Evolutionary conservation across 441 rosid genomes (phyloP), one percentile per base, ranked within the genome.

Genomic region (Biscutella laevigata): DNA sequence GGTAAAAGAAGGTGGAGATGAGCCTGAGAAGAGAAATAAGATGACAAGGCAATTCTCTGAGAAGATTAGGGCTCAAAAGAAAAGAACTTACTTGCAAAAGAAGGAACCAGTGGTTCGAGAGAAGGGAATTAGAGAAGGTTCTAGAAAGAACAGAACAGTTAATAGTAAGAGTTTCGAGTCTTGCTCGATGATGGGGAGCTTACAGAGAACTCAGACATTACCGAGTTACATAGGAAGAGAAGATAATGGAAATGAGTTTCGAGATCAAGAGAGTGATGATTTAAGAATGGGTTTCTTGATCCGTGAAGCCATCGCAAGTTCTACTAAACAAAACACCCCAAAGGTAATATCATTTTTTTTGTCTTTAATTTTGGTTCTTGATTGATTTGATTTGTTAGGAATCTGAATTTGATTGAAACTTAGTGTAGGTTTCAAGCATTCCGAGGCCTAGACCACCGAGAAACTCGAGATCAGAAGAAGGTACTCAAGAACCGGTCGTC

Each of bases 131-230:
- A 61, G 20, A 16, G 53, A 46, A 16, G n/a, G 29, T 25, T 17
- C 37, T 15, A 47, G 28, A 14, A 56, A 39, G 32, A 64, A 35
- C 57, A 70, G 40, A 52, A n/a, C 45, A 37, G 12, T 6, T 1
- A 6, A 48, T 57, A 45, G 36, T 14, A 33, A 48, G 11, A 32
- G 61, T 43, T 27, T 32, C 5, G 34, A 47, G 12, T 42, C 22
- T 59, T 16, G 7, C 6, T 21, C 45, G 7, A 41, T 12, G 52
- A 53, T 49, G 47, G 73, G 36, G 6, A 69, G 58, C 39, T 58
- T 87, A 48, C 67, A 65, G 6, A 84, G 81, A 64, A 61, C 79
- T 34, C 94, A 86, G 33, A 80, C 96, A 22, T 61, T 87, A 6
- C 86, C 90, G 0, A 74, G 71, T 38, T 58, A 63, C 68, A 41